Base-by-base conservation (phyloP, 345 rosid species). In the Boechera divaricarpa region DNA sequence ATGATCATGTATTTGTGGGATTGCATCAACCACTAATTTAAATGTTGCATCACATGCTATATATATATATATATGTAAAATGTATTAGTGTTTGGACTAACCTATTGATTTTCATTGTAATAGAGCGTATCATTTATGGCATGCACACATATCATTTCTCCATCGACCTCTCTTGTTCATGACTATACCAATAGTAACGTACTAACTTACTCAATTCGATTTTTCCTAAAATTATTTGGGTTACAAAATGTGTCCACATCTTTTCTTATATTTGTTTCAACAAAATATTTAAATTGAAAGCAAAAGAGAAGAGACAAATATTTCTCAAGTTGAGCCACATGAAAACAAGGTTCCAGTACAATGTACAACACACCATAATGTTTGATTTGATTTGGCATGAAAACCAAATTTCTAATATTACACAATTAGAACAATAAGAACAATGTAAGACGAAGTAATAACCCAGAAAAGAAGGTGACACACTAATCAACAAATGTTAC, bases 371-470 rank as follows among this genome's bases (percentile, higher is more conserved):
- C 77, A 56, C 67, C 77, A 48, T 64, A 29, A 72, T 72, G 77
- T 78, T 72, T 72, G 57, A 78, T 72, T 78, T 72, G 69, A 72
- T 78, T 78, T 72, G 73, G 77, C 63, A 78, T 51, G 47, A 52
- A 59, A 72, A 49, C 77, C 52, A 78, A 41, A 65, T 65, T 58
- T 65, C 21, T 15, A 49, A 11, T 66, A 58, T 60, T 10, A 72
- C 81, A 66, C 39, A 71, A 48, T 66, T 49, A 51, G 77, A 66
- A 31, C 26, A 49, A 13, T 48, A 33, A 56, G 4, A 31, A 9
- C 28, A 5, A 5, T 63, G 3, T 39, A 21, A 49, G 29, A 13
- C 7, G 44, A 63, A 77, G 39, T 54, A 7, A 18, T 33, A 61
- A 15, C 65, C 70, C 72, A 45, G 35, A 77, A 63, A 48, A 77